Conservation (phyloP, 768 basidiomycete species). For the Tephrocybe sp. region DNA sequence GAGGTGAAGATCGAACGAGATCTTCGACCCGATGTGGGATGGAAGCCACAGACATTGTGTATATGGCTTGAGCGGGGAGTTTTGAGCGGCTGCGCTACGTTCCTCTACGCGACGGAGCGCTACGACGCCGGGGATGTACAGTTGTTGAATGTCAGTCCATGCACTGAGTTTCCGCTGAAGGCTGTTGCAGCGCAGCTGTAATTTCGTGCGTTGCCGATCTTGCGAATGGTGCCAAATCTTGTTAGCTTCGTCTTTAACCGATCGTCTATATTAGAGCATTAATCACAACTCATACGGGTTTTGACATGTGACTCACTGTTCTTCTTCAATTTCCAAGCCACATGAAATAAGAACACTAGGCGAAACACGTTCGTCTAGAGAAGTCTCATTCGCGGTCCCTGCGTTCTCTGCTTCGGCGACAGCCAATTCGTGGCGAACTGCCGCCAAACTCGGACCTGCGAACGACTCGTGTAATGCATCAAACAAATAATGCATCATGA, state of each 20-base stretch:
- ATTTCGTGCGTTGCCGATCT: slow-evolving; percentile 4
- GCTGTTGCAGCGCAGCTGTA: slow-evolving; percentile 8
- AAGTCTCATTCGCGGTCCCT: too few species aligned
- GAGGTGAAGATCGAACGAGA: background rate
- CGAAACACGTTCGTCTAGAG: slow-evolving; percentile 1
- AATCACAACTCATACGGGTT: too few species aligned
- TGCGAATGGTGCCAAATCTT: slow-evolving; percentile 7
- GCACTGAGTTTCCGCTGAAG: slow-evolving; percentile 9
- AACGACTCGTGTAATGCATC: too few species aligned
- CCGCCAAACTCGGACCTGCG: too few species aligned
- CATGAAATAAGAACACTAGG: slow-evolving; percentile 4
- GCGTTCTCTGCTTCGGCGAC: too few species aligned
- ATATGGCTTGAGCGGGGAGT: background rate
- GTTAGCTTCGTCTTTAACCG: slow-evolving; percentile 1
- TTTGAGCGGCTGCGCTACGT: background rate
- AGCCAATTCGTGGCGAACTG: too few species aligned
- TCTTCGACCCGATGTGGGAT: slow-evolving; percentile 1
- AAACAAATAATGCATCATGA: background rate
- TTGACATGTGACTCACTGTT: too few species aligned
- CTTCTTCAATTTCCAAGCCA: too few species aligned
- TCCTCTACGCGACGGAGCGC: background rate
- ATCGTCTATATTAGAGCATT: too few species aligned
- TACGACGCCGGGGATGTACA: slow-evolving; percentile 14
- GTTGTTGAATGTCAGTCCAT: slow-evolving; percentile 14
- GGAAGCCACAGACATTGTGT: slow-evolving; percentile 8